Evolutionary conservation across 2,329 filamentous ascomycete species (phyloP).

Genomic region (Aureobasidium vineae): DNA sequence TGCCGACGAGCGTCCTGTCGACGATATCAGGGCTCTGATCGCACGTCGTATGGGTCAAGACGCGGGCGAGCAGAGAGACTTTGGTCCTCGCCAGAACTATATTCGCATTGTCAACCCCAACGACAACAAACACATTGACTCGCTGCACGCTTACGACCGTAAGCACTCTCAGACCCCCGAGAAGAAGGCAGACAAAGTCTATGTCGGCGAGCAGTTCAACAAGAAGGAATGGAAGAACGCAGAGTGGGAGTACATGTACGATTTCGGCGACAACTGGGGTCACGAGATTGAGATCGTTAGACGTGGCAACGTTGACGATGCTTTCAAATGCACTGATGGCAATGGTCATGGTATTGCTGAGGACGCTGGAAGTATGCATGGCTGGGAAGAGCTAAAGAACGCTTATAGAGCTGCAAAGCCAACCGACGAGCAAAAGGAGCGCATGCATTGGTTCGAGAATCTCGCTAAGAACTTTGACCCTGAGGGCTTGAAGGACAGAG

Average conservation of each 20-base stretch:
- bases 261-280: constrained; percentile 35
- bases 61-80: background rate
- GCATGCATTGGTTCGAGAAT: constrained; percentile 36
- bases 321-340: constrained; percentile 34
- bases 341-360: constrained; percentile 38
- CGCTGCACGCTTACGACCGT: constrained; percentile 21
- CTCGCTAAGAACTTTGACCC: constrained; percentile 33
- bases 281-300: constrained; percentile 33
- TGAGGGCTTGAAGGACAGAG: constrained; percentile 32
- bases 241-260: constrained; percentile 33
- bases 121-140: constrained; percentile 25
- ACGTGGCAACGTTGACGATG: constrained; percentile 27
- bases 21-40: background rate
- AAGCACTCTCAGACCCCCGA: constrained; percentile 30
- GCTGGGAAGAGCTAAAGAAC: constrained; percentile 37
- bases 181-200: constrained; percentile 28
- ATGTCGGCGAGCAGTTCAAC: constrained; percentile 30
- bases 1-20: constrained; percentile 6
- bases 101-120: constrained; percentile 13
- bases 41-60: constrained; percentile 3
- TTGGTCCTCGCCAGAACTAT: constrained; percentile 11
- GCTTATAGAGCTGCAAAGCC: constrained; percentile 36
- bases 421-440: constrained; percentile 33
- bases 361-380: constrained; percentile 34
- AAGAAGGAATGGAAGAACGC: constrained; percentile 26